A percentile compares a stretch with the other conserved stretches of the same genome.
Conservation (phyloP, 306 rosid genomes). For the Rosa multiflora region DNA sequence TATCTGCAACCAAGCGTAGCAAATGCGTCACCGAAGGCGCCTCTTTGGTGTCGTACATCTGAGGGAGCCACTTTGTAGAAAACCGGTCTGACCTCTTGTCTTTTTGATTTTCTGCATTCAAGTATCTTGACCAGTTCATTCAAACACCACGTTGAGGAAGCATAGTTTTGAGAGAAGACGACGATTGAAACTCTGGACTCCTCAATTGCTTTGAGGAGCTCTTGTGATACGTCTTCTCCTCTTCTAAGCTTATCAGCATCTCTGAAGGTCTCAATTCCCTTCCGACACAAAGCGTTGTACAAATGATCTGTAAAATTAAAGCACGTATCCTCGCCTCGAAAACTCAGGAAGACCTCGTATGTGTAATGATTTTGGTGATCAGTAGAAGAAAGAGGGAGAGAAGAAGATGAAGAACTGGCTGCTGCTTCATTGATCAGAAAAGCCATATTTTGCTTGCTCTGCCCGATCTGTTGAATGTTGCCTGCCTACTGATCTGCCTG, state of each 20-base stretch:
- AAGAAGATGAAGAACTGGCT: background rate
- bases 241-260: background rate
- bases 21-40: no score
- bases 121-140: background rate
- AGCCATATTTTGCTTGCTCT: no score
- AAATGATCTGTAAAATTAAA: background rate
- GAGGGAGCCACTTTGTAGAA: no score
- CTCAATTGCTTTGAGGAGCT: background rate
- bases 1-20: background rate
- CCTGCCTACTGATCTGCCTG: no score
- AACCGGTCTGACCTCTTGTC: no score
- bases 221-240: conserved; percentile 6
- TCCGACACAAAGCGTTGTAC: background rate
- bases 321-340: conserved; percentile 4
- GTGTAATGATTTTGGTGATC: background rate
- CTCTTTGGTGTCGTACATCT: no score
- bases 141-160: background rate
- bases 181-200: background rate
- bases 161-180: background rate
- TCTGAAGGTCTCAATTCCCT: background rate
- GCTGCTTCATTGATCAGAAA: no score
- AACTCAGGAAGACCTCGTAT: background rate
- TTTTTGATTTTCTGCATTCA: no score
- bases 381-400: no score
- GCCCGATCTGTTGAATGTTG: no score